phyloP scores from a whole-genome alignment of 2,329 filamentous ascomycete genomes.

The Cephalotrichum gorgonifer region DNA sequence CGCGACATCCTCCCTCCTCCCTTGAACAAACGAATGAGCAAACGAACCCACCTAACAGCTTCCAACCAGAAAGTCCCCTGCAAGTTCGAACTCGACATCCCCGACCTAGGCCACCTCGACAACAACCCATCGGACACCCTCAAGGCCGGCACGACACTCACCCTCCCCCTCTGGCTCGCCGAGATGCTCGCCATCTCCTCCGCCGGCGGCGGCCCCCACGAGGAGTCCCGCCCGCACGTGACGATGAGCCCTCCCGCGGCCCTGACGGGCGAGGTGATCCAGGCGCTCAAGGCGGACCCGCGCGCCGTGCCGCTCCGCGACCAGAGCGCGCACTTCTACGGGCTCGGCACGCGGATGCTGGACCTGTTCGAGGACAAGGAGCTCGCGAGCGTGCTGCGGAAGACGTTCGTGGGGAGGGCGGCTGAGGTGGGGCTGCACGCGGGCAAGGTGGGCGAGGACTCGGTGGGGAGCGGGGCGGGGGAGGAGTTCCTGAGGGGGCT shows the following conservation, averaged over 20 bases:
- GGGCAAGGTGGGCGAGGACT: constrained; percentile 66
- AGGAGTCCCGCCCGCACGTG: constrained; percentile 48
- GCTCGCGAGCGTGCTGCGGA: constrained; percentile 63
- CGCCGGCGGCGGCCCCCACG: constrained; percentile 21
- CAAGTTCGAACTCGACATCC: constrained; percentile 84
- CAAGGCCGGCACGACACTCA: constrained; percentile 68
- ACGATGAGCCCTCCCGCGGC: constrained; percentile 73
- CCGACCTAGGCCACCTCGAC: constrained; percentile 80
- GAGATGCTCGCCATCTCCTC: constrained; percentile 78
- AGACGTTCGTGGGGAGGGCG: constrained; percentile 74
- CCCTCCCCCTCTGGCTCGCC: constrained; percentile 86
- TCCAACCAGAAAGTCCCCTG: constrained; percentile 74
- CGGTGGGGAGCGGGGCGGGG: constrained; percentile 35
- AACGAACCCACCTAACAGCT: not conserved
- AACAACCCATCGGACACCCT: constrained; percentile 63
- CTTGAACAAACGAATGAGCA: no score
- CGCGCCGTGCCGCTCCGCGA: constrained; percentile 75
- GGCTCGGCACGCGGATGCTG: constrained; percentile 72
- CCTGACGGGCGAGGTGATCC: constrained; percentile 69
- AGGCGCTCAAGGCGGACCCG: constrained; percentile 84
- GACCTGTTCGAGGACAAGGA: constrained; percentile 78
- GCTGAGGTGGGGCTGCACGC: constrained; percentile 81
- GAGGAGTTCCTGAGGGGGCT: constrained; percentile 79
- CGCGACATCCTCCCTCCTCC: constrained; percentile 20
- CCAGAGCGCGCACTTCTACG: constrained; percentile 81